Percentiles rank a stretch among this genome's conserved stretches.
These are phyloP conservation scores for Musa itinerans DNA, from an alignment of 176 grass and related monocot species.

Conservation along the genomic window DNA sequence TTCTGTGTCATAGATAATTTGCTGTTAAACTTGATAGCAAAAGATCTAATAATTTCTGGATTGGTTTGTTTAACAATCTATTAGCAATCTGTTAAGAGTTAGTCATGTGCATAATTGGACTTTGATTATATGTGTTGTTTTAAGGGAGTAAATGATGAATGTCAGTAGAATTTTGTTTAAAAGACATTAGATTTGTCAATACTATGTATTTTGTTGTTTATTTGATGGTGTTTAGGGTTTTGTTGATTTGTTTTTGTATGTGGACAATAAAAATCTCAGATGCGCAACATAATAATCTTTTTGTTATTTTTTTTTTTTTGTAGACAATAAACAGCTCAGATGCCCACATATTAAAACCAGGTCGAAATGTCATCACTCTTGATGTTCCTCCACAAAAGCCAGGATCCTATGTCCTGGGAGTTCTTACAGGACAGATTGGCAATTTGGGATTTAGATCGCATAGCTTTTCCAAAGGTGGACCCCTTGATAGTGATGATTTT, in stretches of 20 bases:
- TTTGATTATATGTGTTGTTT: neutral
- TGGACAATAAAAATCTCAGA: neutral
- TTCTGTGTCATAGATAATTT: neutral
- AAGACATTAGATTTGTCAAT: neutral
- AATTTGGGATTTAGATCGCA: slow-evolving; percentile 94
- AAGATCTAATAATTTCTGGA: neutral
- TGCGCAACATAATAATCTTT: neutral
- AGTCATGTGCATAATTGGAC: neutral
- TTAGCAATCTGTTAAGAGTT: neutral
- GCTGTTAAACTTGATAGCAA: neutral
- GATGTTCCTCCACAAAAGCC: slow-evolving; percentile 90
- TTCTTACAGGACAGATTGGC: slow-evolving; percentile 94
- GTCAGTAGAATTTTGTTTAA: neutral
- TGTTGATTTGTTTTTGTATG: neutral
- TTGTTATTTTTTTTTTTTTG: slow-evolving; percentile 11
- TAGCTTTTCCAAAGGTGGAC: slow-evolving; percentile 91
- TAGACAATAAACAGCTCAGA: slow-evolving; percentile 77
- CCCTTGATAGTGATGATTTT: slow-evolving; percentile 79
- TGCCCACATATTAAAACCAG: slow-evolving; percentile 66
- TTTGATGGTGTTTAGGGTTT: neutral
- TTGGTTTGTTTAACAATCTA: neutral
- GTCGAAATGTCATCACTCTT: slow-evolving; percentile 69
- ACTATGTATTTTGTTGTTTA: neutral
- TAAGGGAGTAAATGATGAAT: neutral
- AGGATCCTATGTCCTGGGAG: slow-evolving; percentile 91